Evolutionary conservation across 1,139 yeast species (phyloP).

Genomic region (Saccharomyces hybrid): DNA sequence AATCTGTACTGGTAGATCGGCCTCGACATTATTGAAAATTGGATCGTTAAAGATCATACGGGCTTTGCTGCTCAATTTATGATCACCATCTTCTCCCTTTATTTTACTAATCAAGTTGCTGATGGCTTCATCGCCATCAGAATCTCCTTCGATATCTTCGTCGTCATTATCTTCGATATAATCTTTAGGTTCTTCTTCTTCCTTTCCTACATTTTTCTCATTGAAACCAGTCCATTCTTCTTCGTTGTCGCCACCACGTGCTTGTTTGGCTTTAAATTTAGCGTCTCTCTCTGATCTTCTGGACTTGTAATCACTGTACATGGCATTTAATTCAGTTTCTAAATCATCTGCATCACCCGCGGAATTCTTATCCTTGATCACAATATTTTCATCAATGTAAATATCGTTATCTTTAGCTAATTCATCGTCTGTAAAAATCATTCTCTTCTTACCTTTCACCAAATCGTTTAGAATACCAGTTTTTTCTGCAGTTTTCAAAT

Average conservation of each 20-base stretch:
- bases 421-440: constrained; percentile 58
- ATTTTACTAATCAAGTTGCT: constrained; percentile 52
- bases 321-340: constrained; percentile 72
- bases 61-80: constrained; percentile 63
- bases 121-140: constrained; percentile 73
- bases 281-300: constrained; percentile 75
- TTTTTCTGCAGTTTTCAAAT: constrained; percentile 73
- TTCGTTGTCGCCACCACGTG: constrained; percentile 73
- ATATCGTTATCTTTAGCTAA: constrained; percentile 48
- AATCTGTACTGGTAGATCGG: constrained; percentile 31
- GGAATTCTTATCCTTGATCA: constrained; percentile 34
- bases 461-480: constrained; percentile 72
- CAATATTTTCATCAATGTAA: constrained; percentile 39
- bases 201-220: constrained; percentile 37
- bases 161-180: constrained; percentile 34
- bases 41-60: constrained; percentile 71
- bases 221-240: constrained; percentile 86
- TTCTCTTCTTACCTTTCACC: constrained; percentile 73
- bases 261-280: constrained; percentile 67
- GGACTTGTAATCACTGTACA: constrained; percentile 72
- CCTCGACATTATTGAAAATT: constrained; percentile 58
- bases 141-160: constrained; percentile 39
- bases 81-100: constrained; percentile 40
- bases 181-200: constrained; percentile 37
- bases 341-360: constrained; percentile 55